Conservation (phyloP, 75 land plant species). For the Selaginella moellendorffii region DNA sequence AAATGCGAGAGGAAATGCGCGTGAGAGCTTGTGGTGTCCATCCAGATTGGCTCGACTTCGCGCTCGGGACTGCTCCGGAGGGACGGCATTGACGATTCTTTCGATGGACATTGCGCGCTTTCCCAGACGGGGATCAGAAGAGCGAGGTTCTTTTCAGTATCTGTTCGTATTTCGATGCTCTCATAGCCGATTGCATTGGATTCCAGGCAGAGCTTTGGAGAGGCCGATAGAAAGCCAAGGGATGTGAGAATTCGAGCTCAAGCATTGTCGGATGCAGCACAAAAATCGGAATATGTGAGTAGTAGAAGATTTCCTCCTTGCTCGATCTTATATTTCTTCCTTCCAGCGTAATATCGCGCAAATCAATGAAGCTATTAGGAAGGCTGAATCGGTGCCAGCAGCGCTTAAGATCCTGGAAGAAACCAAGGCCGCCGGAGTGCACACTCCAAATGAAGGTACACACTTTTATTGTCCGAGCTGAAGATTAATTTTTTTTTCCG, state of each 20-base stretch:
- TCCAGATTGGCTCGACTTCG: background rate
- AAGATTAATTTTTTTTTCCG: background rate
- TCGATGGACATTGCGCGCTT: background rate
- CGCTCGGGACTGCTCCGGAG: background rate
- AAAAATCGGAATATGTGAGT: no score
- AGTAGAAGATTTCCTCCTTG: no score
- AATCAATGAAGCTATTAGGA: background rate
- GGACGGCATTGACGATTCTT: background rate
- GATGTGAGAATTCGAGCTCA: background rate
- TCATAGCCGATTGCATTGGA: no score
- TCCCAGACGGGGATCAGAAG: background rate
- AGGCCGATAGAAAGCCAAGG: background rate
- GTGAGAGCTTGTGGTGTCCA: background rate
- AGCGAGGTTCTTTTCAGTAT: background rate
- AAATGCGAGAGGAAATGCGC: background rate
- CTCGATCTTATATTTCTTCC: background rate
- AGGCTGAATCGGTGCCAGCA: constrained; percentile 13
- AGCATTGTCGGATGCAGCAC: background rate
- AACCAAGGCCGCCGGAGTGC: constrained; percentile 16
- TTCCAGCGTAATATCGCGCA: background rate
- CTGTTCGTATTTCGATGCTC: no score
- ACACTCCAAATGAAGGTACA: constrained; percentile 21
- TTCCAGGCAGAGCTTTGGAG: no score
- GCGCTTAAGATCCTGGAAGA: constrained; percentile 17
- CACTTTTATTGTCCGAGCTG: background rate